Evolutionary conservation across 2,329 filamentous ascomycete genomes (phyloP), one percentile per base, ranked within the genome.

Genomic region (Sporothrix euskadiensis): DNA sequence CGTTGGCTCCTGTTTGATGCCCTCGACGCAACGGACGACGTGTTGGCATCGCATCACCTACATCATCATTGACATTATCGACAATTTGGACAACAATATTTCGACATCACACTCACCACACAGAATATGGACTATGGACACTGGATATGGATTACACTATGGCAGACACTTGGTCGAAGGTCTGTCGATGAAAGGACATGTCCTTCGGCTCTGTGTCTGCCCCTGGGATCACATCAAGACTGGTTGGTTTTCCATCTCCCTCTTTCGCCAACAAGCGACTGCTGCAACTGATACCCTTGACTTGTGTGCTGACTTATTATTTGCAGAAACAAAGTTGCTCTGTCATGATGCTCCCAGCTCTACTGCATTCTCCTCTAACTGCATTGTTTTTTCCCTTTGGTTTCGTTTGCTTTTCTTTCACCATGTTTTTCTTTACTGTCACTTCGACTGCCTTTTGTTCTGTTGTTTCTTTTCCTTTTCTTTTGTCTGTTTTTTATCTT

Each of bases 291-390:
- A 6, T 8, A 30, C 22, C 4, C 16, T 35, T 26, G 16, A n/a
- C 44, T 12, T 14, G 4, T 10, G 32, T 30, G 35, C 74, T 75
- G 39, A 75, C 70, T 41, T 22, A 5, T 77, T 73, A 75, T 78
- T 79, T 81, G 77, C 79, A 88, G 86, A 83, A 82, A 84, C 87
- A 88, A 88, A 88, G 87, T 86, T 89, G 87, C 85, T 78, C 81
- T 82, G 78, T 81, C 79, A 82, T 79, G 80, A 75, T 66, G 71
- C n/a, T 80, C 41, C 63, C 41, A 12, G 63, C 16, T n/a, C 47
- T 47, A 19, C 30, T 49, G 14, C 22, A 9, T 16, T 32, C 7
- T 19, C 5, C 49, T 47, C 14, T 66, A 19, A 78, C 80, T 77
- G 71, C 79, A 54, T 35, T 49, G 63, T 14, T 59, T 72, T 30